Conservation (phyloP, 352 stramenopile species). For the Halophytophthora batemanensis region DNA sequence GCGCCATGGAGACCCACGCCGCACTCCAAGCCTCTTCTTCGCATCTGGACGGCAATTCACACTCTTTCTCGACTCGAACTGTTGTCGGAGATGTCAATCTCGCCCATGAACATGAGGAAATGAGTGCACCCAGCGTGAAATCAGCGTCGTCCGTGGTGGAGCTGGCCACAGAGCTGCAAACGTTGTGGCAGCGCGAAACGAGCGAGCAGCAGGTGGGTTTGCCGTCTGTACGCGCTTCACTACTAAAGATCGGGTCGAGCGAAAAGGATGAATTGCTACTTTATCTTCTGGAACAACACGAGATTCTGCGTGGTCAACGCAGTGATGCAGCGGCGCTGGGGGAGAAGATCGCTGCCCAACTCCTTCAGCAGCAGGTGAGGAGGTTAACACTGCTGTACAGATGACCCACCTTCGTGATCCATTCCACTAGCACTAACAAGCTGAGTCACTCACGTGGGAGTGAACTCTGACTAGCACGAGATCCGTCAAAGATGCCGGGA, state of each 20-base stretch:
- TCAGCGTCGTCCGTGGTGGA: conserved; percentile 14
- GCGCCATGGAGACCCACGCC: conserved; percentile 26
- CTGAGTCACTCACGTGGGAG: too few species aligned
- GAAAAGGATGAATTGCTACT: conserved; percentile 62
- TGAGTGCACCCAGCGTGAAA: background rate
- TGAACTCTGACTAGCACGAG: too few species aligned
- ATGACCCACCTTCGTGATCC: too few species aligned
- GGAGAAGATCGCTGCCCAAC: conserved; percentile 62
- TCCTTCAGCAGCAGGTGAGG: conserved; percentile 67
- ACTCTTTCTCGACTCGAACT: background rate
- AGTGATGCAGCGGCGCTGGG: conserved; percentile 48
- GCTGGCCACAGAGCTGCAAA: conserved; percentile 27
- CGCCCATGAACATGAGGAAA: background rate
- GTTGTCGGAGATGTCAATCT: background rate
- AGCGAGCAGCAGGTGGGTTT: background rate
- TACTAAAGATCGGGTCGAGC: conserved; percentile 46
- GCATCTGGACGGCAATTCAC: conserved; percentile 1
- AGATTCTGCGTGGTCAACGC: conserved; percentile 33
- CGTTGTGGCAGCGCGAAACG: conserved; percentile 17
- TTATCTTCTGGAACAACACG: conserved; percentile 43
- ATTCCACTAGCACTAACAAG: too few species aligned
- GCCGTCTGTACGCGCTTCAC: conserved; percentile 13
- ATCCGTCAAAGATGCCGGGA: conserved; percentile 45
- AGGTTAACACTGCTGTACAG: too few species aligned
- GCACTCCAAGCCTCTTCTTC: conserved; percentile 12